These are phyloP conservation scores for Melampsora medusae DNA, from an alignment of 1,284 basidiomycete species.

Conservation along the genomic window DNA sequence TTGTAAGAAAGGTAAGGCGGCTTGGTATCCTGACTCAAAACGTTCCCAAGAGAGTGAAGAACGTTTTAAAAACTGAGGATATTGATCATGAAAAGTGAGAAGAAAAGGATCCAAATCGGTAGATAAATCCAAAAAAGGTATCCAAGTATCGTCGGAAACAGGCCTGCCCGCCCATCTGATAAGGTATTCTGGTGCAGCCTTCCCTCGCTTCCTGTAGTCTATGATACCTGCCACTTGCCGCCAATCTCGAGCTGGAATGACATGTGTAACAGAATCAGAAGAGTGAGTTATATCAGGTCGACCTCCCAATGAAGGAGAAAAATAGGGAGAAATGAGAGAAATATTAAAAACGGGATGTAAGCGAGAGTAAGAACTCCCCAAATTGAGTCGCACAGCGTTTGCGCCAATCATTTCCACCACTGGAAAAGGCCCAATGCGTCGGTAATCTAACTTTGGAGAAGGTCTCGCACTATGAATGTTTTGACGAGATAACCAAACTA, in stretches of 20 bases:
- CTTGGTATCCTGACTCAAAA: too few species aligned
- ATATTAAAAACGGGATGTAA: conserved; percentile 33
- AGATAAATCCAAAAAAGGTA: neutral
- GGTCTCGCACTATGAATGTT: neutral
- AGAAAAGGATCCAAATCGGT: neutral
- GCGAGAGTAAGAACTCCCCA: neutral
- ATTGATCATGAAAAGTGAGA: neutral
- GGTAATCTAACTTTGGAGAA: conserved; percentile 9
- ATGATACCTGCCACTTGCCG: neutral
- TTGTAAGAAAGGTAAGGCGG: too few species aligned
- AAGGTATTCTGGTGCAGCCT: neutral
- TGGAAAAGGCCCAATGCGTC: conserved; percentile 6
- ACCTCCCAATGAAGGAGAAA: neutral
- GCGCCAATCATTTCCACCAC: conserved; percentile 6
- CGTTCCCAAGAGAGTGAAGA: too few species aligned
- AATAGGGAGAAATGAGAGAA: neutral
- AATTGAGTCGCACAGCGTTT: conserved; percentile 1
- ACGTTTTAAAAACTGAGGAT: too few species aligned
- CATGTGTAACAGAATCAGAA: neutral
- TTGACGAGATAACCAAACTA: too few species aligned
- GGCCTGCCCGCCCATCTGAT: neutral
- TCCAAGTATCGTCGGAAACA: neutral
- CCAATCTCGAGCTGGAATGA: neutral
- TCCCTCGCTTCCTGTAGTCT: neutral
- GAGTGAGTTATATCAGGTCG: too few species aligned